phyloP scores from a whole-genome alignment of 306 rosid genomes.

The Argentina anserina region DNA sequence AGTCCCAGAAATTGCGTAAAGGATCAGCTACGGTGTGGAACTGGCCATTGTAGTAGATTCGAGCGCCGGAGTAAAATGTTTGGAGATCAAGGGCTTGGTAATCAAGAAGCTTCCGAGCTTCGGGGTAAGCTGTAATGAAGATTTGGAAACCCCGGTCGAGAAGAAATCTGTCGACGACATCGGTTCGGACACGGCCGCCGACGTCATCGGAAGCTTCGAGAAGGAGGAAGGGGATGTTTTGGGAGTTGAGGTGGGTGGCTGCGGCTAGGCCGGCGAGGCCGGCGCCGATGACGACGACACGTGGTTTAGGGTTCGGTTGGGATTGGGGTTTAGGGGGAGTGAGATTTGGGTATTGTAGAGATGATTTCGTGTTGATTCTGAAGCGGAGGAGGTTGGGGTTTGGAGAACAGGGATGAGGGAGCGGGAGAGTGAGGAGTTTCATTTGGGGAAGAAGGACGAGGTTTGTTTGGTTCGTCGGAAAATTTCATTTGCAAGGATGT shows the following conservation, averaged over 20 bases:
- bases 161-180: slow-evolving; percentile 63
- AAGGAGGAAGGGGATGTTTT: slow-evolving; percentile 63
- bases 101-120: slow-evolving; percentile 69
- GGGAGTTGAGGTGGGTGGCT: slow-evolving; percentile 63
- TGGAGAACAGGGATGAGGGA: slow-evolving; percentile 3
- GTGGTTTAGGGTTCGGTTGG: slow-evolving; percentile 22
- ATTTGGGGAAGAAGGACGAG: not conserved
- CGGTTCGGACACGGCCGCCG: slow-evolving; percentile 84
- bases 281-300: slow-evolving; percentile 65
- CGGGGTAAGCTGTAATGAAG: slow-evolving; percentile 88
- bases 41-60: slow-evolving; percentile 45
- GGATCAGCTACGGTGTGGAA: slow-evolving; percentile 93
- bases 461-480: not conserved
- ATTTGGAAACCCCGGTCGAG: slow-evolving; percentile 92
- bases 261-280: slow-evolving; percentile 89
- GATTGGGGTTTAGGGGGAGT: slow-evolving; percentile 22
- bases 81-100: slow-evolving; percentile 55
- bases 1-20: slow-evolving; percentile 57
- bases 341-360: slow-evolving; percentile 16
- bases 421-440: slow-evolving; percentile 8
- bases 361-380: slow-evolving; percentile 41
- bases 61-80: slow-evolving; percentile 72
- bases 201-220: slow-evolving; percentile 71
- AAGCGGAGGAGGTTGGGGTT: slow-evolving; percentile 10
- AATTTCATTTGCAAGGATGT: not conserved